Conservation (phyloP, 2,329 filamentous ascomycete species). For the Fusarium temperatum region DNA sequence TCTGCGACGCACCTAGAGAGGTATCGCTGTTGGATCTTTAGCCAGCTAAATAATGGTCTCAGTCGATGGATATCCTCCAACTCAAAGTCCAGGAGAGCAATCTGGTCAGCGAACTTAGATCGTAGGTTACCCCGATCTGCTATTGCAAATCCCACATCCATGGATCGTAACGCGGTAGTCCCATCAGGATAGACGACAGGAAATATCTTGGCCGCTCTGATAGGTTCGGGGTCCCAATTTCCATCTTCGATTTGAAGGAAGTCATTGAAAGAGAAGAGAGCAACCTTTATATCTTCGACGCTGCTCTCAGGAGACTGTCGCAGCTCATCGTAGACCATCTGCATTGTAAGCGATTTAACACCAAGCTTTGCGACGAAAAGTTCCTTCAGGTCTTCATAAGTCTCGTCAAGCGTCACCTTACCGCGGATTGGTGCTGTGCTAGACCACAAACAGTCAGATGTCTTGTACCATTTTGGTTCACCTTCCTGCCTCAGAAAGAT, state of each 20-base stretch:
- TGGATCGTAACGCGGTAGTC: neutral
- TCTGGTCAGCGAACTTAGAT: neutral
- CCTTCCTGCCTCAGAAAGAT: neutral
- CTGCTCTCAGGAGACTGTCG: neutral
- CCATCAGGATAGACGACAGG: conserved; percentile 12
- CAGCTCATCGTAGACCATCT: conserved; percentile 34
- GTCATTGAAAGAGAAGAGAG: conserved; percentile 13
- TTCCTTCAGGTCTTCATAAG: neutral
- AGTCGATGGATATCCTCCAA: conserved; percentile 16
- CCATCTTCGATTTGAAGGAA: neutral
- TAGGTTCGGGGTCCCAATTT: conserved; percentile 3
- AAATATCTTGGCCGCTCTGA: conserved; percentile 22
- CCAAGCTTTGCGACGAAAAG: conserved; percentile 25
- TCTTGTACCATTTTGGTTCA: conserved; percentile 8
- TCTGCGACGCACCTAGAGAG: conserved; percentile 20
- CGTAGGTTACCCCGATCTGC: conserved; percentile 19
- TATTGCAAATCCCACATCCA: conserved; percentile 17
- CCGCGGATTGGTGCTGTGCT: conserved; percentile 17
- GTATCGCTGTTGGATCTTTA: conserved; percentile 2
- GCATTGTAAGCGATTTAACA: conserved; percentile 16
- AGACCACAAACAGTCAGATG: conserved; percentile 29
- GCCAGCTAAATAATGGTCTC: conserved; percentile 19
- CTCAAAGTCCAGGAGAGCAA: conserved; percentile 26
- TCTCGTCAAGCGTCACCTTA: conserved; percentile 9
- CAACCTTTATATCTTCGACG: neutral